Conservation (phyloP, 2,329 filamentous ascomycete species). For the Colletotrichum lini region DNA sequence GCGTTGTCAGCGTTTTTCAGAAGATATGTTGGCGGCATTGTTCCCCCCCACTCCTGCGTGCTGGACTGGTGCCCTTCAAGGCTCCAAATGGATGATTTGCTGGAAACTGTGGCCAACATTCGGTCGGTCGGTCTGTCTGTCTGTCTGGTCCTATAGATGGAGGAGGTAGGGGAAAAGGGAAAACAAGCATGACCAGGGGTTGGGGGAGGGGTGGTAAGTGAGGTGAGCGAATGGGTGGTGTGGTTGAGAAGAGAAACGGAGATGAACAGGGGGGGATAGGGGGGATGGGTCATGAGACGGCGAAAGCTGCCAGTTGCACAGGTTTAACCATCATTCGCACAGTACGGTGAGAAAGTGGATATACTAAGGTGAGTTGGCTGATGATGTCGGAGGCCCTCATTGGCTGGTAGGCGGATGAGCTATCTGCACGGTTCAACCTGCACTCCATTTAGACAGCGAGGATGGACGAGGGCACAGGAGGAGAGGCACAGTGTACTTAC, state of each 20-base stretch:
- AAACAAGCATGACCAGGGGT: conserved; percentile 31
- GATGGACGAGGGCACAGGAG: conserved; percentile 2
- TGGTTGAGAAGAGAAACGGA: background rate
- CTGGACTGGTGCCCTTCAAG: background rate
- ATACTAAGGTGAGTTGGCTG: background rate
- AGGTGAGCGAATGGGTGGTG: background rate
- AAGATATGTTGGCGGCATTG: background rate
- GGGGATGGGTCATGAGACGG: too few relatives aligned
- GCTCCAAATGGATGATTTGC: background rate
- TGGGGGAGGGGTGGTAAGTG: conserved; percentile 4
- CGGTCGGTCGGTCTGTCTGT: too few relatives aligned
- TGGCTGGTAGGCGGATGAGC: conserved; percentile 16
- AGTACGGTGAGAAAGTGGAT: conserved; percentile 38
- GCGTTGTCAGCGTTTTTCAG: background rate
- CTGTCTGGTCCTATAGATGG: background rate
- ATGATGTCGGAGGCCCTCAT: background rate
- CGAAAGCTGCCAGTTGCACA: background rate
- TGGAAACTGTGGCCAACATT: background rate
- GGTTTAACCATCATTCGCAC: background rate
- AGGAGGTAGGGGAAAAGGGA: conserved; percentile 23
- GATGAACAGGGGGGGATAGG: background rate
- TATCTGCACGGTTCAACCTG: conserved; percentile 4
- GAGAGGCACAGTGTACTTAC: too few relatives aligned
- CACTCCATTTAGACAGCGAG: conserved; percentile 1
- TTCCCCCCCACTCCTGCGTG: background rate